Base-by-base conservation (phyloP, 2,329 filamentous ascomycete species). In the Lasiodiplodia sp. region DNA sequence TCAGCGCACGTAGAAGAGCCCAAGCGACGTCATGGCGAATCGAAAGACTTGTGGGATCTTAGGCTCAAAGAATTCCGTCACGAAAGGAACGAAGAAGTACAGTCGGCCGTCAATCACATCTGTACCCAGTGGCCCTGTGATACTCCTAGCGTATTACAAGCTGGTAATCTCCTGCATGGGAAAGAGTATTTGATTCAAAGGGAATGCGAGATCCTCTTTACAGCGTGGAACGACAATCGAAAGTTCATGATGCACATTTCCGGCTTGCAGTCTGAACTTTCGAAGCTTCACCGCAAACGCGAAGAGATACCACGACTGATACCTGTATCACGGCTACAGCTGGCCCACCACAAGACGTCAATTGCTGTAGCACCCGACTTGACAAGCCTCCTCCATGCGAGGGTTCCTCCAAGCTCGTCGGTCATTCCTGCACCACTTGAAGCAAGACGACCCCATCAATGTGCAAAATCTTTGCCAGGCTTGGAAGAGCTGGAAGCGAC, bases 161-260 rank as follows among this genome's bases (percentile, higher is more conserved):
- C 18, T 4, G 28, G 60, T 14, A 5, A 14, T 18, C 1, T 31
- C 4, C 18, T 18, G 5, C 40, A 16, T 49, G 5, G n/a, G 2
- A 44, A 31, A 8, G 7, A 12, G 18, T 7, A 12, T 40, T 7
- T 25, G 11, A 8, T 12, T 4, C 6, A n/a, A 1, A 14, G 3
- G 2, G 63, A n/a, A 1, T 55, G 31, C 25, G 8, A 28, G 21
- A 8, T 4, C 6, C 21, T 16, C 1, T 66, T 55, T 31, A 44
- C 63, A 0, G 12, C 14, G 10, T 66, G 63, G 63, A 55, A 66
- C 23, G n/a, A 40, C 16, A 66, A 66, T 4, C 51, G 49, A 16
- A 55, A 56, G 34, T 66, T 55, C 16, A 40, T 66, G n/a, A 6
- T 55, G 34, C 38, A 66, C 23, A 56, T 66, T 21, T 34, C 16